phyloP scores from a whole-genome alignment of 768 basidiomycete species.

The Grammothele lineata region DNA sequence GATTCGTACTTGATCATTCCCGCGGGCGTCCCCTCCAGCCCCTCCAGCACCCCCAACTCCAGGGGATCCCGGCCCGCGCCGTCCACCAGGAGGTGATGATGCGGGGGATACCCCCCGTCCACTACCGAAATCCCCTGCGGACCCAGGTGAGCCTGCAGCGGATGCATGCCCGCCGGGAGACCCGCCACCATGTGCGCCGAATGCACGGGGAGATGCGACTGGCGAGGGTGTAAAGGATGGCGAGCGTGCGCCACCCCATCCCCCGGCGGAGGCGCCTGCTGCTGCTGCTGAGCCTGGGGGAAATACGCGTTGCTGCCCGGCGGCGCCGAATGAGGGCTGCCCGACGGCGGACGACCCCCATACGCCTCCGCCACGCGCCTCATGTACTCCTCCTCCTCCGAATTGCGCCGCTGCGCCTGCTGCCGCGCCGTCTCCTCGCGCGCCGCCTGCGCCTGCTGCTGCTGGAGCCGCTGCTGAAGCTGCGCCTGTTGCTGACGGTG shows the following conservation, averaged over 20 bases:
- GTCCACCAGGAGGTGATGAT: slow-evolving; percentile 8
- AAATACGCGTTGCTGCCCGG: slow-evolving; percentile 21
- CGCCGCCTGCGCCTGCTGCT: too few species aligned
- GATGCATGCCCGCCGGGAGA: slow-evolving; percentile 4
- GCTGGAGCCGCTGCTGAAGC: slow-evolving; percentile 28
- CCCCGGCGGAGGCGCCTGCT: slow-evolving; percentile 27
- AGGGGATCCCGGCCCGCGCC: slow-evolving; percentile 15
- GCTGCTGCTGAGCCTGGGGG: slow-evolving; percentile 22
- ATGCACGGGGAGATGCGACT: slow-evolving; percentile 5
- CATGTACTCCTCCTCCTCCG: slow-evolving; percentile 35
- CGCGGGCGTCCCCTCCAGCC: slow-evolving; percentile 15
- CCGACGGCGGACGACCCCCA: slow-evolving; percentile 18
- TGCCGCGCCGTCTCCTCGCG: slow-evolving; percentile 31
- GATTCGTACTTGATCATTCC: slow-evolving; percentile 27
- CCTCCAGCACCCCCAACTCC: slow-evolving; percentile 15
- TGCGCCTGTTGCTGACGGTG: slow-evolving; percentile 40
- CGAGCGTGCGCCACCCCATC: slow-evolving; percentile 29
- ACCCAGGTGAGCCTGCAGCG: slow-evolving; percentile 9
- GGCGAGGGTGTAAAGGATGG: slow-evolving; percentile 20
- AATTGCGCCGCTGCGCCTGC: slow-evolving; percentile 27
- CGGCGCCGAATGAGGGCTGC: slow-evolving; percentile 22
- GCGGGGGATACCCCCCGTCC: slow-evolving; percentile 11
- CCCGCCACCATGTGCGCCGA: slow-evolving; percentile 2
- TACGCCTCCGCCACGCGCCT: slow-evolving; percentile 32
- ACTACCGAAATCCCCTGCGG: slow-evolving; percentile 3